A percentile compares a stretch with the other conserved stretches of the same genome.
phyloP scores from a whole-genome alignment of 1,139 yeast species.

The Yarrowia galli region DNA sequence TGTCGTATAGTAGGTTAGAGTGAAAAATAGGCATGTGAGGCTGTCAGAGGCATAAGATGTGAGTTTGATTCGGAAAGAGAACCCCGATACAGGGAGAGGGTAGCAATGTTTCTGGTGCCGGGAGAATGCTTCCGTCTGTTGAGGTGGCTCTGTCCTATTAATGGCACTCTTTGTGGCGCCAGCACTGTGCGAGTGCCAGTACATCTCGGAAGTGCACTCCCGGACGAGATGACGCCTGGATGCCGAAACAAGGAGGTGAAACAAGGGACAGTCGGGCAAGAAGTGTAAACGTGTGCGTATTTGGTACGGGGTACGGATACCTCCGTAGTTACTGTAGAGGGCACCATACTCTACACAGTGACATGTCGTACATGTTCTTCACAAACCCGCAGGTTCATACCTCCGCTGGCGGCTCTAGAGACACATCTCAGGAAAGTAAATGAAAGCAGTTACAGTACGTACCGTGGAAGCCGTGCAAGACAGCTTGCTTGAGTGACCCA shows the following conservation, averaged over 20 bases:
- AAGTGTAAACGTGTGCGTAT: neutral
- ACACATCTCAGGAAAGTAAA: neutral
- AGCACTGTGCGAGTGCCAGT: too few species aligned
- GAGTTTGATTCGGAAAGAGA: neutral
- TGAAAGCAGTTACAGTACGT: neutral
- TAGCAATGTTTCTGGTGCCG: too few species aligned
- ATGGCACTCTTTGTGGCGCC: too few species aligned
- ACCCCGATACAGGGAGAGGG: neutral
- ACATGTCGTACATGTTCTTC: too few species aligned
- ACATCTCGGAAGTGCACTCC: too few species aligned
- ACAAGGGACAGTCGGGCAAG: too few species aligned
- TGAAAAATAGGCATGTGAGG: slow-evolving; percentile 8
- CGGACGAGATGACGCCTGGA: too few species aligned
- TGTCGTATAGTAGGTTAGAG: slow-evolving; percentile 27
- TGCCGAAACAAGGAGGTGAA: too few species aligned
- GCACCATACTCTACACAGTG: neutral
- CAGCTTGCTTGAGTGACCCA: neutral
- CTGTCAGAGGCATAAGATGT: neutral
- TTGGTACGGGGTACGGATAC: too few species aligned
- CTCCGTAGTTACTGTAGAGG: neutral
- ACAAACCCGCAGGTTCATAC: too few species aligned
- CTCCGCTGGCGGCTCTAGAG: too few species aligned
- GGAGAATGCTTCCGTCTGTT: neutral
- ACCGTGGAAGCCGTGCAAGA: too few species aligned
- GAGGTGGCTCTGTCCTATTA: neutral